Evolutionary conservation across 1,284 basidiomycete species (phyloP).

Genomic region (Somion occarium): DNA sequence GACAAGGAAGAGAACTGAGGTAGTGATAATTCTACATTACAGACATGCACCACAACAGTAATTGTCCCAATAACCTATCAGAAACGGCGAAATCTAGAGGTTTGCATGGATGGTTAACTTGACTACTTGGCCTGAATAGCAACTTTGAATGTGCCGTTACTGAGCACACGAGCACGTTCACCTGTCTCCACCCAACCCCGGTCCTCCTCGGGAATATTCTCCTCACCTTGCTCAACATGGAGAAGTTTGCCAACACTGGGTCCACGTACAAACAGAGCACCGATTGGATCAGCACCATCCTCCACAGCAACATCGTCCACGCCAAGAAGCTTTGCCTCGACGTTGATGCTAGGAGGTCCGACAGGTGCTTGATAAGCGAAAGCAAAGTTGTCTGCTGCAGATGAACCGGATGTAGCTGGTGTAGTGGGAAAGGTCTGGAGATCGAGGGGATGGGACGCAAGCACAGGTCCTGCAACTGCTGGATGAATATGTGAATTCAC

Average conservation of each 20-base stretch:
- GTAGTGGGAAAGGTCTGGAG: constrained; percentile 58
- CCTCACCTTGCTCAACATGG: constrained; percentile 36
- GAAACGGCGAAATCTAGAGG: too few relatives aligned
- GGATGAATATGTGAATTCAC: constrained; percentile 59
- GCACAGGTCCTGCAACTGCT: constrained; percentile 59
- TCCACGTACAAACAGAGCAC: constrained; percentile 34
- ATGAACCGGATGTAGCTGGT: constrained; percentile 16
- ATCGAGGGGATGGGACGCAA: constrained; percentile 72
- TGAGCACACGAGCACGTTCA: constrained; percentile 24
- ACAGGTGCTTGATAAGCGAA: constrained; percentile 45
- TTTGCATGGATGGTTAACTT: too few relatives aligned
- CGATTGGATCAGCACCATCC: constrained; percentile 38
- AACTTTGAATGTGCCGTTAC: constrained; percentile 31
- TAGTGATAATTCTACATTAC: too few relatives aligned
- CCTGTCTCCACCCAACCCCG: constrained; percentile 27
- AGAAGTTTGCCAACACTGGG: constrained; percentile 49
- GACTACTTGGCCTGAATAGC: too few relatives aligned
- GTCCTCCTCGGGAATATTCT: constrained; percentile 17
- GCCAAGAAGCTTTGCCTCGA: constrained; percentile 65
- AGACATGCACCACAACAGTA: too few relatives aligned
- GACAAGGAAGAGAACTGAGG: too few relatives aligned
- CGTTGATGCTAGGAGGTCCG: constrained; percentile 69
- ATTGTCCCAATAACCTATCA: too few relatives aligned
- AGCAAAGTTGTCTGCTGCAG: constrained; percentile 25
- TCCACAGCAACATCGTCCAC: constrained; percentile 62